Evolutionary conservation across 2,329 filamentous ascomycete species (phyloP).

Genomic region (Colletotrichum lindemuthianum): DNA sequence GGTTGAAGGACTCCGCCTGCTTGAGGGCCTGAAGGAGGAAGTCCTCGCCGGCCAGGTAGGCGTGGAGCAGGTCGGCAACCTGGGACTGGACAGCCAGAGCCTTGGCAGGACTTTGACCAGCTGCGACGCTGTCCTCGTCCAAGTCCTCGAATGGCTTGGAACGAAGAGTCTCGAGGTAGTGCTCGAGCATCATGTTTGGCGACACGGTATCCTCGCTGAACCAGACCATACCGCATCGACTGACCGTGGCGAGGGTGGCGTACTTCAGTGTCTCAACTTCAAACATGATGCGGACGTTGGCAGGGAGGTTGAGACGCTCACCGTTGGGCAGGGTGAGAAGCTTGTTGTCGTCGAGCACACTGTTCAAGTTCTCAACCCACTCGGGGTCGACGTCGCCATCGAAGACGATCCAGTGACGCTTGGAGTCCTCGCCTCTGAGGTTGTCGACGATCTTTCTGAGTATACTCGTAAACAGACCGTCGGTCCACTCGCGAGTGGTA

Average conservation of each 20-base stretch:
- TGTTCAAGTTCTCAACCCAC: slow-evolving; percentile 99
- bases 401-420: slow-evolving; percentile 99
- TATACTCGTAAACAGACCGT: slow-evolving; percentile 97
- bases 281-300: slow-evolving; percentile 99
- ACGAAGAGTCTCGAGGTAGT: slow-evolving; percentile 87
- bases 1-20: slow-evolving; percentile 80
- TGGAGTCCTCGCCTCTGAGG: slow-evolving; percentile 93
- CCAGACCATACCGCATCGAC: slow-evolving; percentile 99
- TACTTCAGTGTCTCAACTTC: slow-evolving; percentile 98
- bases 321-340: slow-evolving; percentile 96
- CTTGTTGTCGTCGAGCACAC: slow-evolving; percentile 99
- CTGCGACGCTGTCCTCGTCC: slow-evolving; percentile 87
- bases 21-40: slow-evolving; percentile 83
- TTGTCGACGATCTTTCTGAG: slow-evolving; percentile 99
- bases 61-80: slow-evolving; percentile 81
- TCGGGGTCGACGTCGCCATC: slow-evolving; percentile 99
- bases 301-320: slow-evolving; percentile 92
- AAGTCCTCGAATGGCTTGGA: slow-evolving; percentile 91
- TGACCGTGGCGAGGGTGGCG: slow-evolving; percentile 97
- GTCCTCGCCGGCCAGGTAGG: slow-evolving; percentile 79
- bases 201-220: slow-evolving; percentile 98
- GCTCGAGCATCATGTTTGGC: slow-evolving; percentile 88
- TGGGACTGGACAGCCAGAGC: slow-evolving; percentile 81
- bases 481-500: slow-evolving; percentile 98
- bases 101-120: slow-evolving; percentile 80